Evolutionary conservation across 2,329 filamentous ascomycete genomes (phyloP).

Genomic region (Neonectria faginata): DNA sequence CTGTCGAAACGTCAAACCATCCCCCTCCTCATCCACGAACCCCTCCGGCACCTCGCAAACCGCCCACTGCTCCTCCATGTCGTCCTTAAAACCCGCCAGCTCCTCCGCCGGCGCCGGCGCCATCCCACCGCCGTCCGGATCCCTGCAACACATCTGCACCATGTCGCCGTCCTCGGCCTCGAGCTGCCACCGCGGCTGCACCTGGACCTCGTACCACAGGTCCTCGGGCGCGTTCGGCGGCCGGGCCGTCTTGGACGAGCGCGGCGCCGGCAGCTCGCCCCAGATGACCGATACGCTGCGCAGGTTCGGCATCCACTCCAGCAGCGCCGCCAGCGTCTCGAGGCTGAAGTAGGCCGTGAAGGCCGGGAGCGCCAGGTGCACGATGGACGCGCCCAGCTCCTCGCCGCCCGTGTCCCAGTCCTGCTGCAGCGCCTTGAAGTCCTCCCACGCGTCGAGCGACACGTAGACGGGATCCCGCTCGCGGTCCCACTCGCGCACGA

Average conservation of each 20-base stretch:
- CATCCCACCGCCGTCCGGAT: slow-evolving; percentile 6
- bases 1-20: slow-evolving; percentile 11
- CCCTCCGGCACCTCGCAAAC: slow-evolving; percentile 20
- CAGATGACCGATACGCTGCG: slow-evolving; percentile 40
- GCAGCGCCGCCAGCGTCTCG: slow-evolving; percentile 23
- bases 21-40: slow-evolving; percentile 23
- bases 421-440: slow-evolving; percentile 23
- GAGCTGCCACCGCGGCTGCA: slow-evolving; percentile 31
- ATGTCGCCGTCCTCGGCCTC: not conserved
- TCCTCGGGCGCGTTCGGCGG: not conserved
- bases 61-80: slow-evolving; percentile 31
- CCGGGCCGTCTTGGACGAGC: not conserved
- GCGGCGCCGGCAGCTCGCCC: slow-evolving; percentile 34
- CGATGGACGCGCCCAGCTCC: slow-evolving; percentile 28
- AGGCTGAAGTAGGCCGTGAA: slow-evolving; percentile 45
- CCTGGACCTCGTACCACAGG: not conserved
- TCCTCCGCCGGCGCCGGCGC: slow-evolving; percentile 14
- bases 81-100: slow-evolving; percentile 28
- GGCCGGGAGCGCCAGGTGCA: slow-evolving; percentile 42
- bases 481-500: slow-evolving; percentile 33
- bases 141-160: slow-evolving; percentile 23
- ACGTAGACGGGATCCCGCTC: slow-evolving; percentile 39
- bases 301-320: slow-evolving; percentile 35
- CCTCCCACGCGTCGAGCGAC: slow-evolving; percentile 31
- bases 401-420: slow-evolving; percentile 5